A percentile compares a stretch with the other conserved stretches of the same genome.
Evolutionary conservation across 129 eudicot genomes (phyloP).

Genomic region (Chrysanthemum makinoi): DNA sequence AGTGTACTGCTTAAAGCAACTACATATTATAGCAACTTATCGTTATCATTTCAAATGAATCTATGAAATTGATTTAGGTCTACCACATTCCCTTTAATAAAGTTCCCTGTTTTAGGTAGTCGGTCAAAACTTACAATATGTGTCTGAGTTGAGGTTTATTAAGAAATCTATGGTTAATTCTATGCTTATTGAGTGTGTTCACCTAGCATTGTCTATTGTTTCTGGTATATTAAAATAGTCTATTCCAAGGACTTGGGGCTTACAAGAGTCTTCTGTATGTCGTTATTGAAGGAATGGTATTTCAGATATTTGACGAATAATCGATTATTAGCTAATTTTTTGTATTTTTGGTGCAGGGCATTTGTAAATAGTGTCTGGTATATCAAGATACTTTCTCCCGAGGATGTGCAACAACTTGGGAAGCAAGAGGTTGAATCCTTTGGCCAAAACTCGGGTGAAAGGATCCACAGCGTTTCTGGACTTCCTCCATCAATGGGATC

Average conservation of each 20-base stretch:
- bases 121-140: not conserved
- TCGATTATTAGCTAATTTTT: not conserved
- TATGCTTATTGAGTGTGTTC: not conserved
- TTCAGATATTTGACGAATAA: not conserved
- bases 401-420: slow-evolving; percentile 79
- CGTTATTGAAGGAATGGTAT: not conserved
- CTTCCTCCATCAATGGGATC: slow-evolving; percentile 70
- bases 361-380: slow-evolving; percentile 96
- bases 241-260: not conserved
- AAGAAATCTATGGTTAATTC: too few species aligned
- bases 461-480: slow-evolving; percentile 46
- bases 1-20: not conserved
- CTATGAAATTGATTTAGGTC: not conserved
- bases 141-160: not conserved
- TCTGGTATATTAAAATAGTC: too few species aligned
- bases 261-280: not conserved
- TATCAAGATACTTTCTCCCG: slow-evolving; percentile 93
- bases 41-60: not conserved
- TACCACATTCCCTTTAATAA: not conserved
- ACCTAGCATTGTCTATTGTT: too few species aligned
- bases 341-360: slow-evolving; percentile 49
- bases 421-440: slow-evolving; percentile 63
- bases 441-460: slow-evolving; percentile 46
- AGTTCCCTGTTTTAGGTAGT: not conserved
- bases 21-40: not conserved